These are phyloP conservation scores for Brassica carinata DNA, from an alignment of 345 rosid species.

Conservation along the genomic window DNA sequence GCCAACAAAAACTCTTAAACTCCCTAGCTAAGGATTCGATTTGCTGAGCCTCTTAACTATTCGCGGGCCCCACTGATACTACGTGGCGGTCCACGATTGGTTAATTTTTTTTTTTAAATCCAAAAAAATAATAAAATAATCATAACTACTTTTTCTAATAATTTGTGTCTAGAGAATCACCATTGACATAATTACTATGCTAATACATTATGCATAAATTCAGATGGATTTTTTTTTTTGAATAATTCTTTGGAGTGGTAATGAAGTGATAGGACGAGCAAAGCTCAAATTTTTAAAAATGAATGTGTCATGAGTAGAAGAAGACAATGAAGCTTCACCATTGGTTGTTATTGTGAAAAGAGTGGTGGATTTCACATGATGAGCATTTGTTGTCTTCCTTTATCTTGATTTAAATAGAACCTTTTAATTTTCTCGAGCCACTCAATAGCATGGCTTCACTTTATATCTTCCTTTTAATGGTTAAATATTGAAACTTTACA, in stretches of 20 bases:
- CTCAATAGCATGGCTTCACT: slow-evolving; percentile 29
- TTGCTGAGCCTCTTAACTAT: no score
- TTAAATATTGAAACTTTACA: slow-evolving; percentile 4
- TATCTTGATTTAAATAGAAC: slow-evolving; percentile 21
- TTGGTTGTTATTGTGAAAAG: slow-evolving; percentile 24
- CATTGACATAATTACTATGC: no score
- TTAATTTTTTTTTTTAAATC: no score
- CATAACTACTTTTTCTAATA: no score
- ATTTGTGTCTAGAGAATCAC: no score
- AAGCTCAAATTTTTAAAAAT: neutral
- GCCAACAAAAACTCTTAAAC: no score
- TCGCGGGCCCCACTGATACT: no score
- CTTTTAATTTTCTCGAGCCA: slow-evolving; percentile 37
- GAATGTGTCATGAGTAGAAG: slow-evolving; percentile 28
- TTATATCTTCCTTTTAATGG: neutral
- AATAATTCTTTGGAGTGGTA: slow-evolving; percentile 18
- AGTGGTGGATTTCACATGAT: slow-evolving; percentile 40
- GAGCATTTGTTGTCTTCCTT: slow-evolving; percentile 23
- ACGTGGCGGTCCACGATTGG: no score
- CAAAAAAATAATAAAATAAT: no score
- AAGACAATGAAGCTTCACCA: slow-evolving; percentile 16
- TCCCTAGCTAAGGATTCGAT: no score
- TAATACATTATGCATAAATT: neutral
- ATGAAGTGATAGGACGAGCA: slow-evolving; percentile 31
- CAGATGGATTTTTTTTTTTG: neutral